These are phyloP conservation scores for Colletotrichum sp. DNA, from an alignment of 2,329 filamentous ascomycete species.

Conservation along the genomic window DNA sequence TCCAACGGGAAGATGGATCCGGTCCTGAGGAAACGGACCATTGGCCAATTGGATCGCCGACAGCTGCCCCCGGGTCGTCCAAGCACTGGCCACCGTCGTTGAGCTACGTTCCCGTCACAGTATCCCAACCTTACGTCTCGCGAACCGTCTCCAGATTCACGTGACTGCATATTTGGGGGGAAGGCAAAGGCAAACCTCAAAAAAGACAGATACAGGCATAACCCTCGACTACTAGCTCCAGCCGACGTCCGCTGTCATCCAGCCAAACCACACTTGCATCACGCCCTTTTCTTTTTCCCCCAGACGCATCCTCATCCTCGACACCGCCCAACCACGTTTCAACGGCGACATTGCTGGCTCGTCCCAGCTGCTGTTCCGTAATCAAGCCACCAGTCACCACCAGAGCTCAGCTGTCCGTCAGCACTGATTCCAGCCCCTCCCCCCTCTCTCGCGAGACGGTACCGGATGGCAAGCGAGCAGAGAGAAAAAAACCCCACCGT, in stretches of 20 bases:
- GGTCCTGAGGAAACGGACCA: not conserved
- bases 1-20: slow-evolving; percentile 9
- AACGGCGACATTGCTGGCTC: not conserved
- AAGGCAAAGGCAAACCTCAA: not conserved
- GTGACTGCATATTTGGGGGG: not conserved
- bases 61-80: not conserved
- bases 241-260: not conserved
- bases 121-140: not conserved
- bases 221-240: not conserved
- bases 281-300: not conserved
- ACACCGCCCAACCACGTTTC: not conserved
- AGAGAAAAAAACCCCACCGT: not conserved
- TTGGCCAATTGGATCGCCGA: not conserved
- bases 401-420: not conserved
- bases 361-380: not conserved
- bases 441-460: not conserved
- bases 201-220: not conserved
- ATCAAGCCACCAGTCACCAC: not conserved
- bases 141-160: not conserved
- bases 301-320: not conserved
- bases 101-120: not conserved
- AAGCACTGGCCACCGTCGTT: not conserved
- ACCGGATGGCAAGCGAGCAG: not conserved
- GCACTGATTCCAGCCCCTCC: not conserved
- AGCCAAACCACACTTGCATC: not conserved